Evolutionary conservation across 2,329 filamentous ascomycete species (phyloP), one percentile per base, ranked within the genome.

Genomic region (Colletotrichum simmondsii): DNA sequence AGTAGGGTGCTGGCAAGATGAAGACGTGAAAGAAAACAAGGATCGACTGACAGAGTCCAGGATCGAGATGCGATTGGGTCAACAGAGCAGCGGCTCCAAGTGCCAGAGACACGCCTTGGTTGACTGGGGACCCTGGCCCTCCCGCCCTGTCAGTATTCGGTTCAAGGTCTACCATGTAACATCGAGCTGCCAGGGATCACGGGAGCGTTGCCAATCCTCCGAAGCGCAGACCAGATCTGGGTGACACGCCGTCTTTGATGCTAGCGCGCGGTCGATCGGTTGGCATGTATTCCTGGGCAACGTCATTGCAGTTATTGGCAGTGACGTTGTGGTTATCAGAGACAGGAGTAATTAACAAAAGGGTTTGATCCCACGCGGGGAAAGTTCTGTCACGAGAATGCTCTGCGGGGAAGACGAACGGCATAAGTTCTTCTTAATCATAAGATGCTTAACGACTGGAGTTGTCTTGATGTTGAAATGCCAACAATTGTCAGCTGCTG

Each of bases 1-100:
- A 35, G 24, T 5, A 5, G 59, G 19, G 11, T 35, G 32, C 26
- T n/a, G 22, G 4, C 37, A n/a, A n/a, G 35, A 61, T 28, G 4
- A 1, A 14, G 16, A 37, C 11, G 10, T 24, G 7, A 8, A 4
- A 26, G 56, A 19, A 56, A 11, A n/a, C 37, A 19, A 42, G 37
- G 4, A 7, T 19, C 30, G 14, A 26, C 16, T 54, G 59, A 64
- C 28, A 59, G 66, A 65, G 54, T 61, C 24, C 12, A 35, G 37
- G 54, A 28, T 37, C 42, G 57, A 69, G 59, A 64, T 69, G 65
- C 69, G 65, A 72, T 72, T 69, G 70, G 70, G 19, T 57, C 59
- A 64, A 11, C 65, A 62, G 56, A 35, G 5, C 32, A n/a, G 26
- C 28, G 60, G 54, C n/a, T 58, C 53, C 24, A 5, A 28, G 53